Conservation (phyloP, 179 eudicot species). For the Beta corolliflora region DNA sequence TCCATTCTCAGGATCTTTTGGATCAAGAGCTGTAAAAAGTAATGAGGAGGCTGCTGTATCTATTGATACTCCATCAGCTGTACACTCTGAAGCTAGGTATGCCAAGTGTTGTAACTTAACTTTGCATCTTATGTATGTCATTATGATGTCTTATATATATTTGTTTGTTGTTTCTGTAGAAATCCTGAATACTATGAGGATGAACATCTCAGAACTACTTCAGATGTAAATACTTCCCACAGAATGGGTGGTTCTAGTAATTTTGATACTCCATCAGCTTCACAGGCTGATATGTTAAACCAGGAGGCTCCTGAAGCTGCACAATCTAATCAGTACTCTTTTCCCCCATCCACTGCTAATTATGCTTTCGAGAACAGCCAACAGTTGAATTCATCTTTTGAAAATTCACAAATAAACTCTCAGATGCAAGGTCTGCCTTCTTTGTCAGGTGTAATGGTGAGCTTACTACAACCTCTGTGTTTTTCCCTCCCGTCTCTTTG, state of each 20-base stretch:
- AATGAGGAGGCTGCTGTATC: conserved; percentile 49
- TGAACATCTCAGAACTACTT: conserved; percentile 54
- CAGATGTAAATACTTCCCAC: conserved; percentile 61
- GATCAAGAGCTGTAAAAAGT: conserved; percentile 44
- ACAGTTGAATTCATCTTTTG: conserved; percentile 56
- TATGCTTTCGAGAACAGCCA: conserved; percentile 71
- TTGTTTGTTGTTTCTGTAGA: conserved; percentile 38
- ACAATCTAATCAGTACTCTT: conserved; percentile 68
- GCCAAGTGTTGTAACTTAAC: conserved; percentile 3
- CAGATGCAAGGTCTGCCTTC: conserved; percentile 79
- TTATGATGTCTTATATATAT: conserved; percentile 12
- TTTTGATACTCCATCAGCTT: conserved; percentile 64
- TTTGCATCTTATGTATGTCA: not conserved
- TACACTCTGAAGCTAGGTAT: conserved; percentile 52
- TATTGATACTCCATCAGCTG: conserved; percentile 49
- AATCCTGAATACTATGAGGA: conserved; percentile 73
- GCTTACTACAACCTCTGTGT: conserved; percentile 9
- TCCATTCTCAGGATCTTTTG: conserved; percentile 53
- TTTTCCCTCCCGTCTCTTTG: not conserved
- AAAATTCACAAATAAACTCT: conserved; percentile 57
- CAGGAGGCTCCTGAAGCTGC: conserved; percentile 58
- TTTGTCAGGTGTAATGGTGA: conserved; percentile 53
- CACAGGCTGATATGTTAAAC: conserved; percentile 64
- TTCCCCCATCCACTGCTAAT: conserved; percentile 66
- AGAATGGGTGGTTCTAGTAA: conserved; percentile 53